Evolutionary conservation across 768 basidiomycete genomes (phyloP), one percentile per base, ranked within the genome.

Genomic region (Mycena rebaudengoi): DNA sequence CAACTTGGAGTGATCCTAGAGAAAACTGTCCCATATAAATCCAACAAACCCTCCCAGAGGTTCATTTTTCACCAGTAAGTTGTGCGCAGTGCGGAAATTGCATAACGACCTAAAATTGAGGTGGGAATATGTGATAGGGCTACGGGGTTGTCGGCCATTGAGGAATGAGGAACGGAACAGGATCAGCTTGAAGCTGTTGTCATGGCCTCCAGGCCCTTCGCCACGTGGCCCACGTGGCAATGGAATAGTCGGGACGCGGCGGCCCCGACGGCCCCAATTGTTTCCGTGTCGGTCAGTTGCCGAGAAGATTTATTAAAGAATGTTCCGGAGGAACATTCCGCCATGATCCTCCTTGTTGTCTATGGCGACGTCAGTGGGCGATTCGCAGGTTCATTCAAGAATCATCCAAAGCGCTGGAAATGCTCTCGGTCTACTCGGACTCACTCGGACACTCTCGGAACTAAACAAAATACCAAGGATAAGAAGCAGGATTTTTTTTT

Each of bases 111-210:
- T 43, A 60, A 41, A 67, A 60, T 59, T 46, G 37, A 60, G 12
- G 26, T 6, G 28, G 11, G 20, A 18, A 20, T 28, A 11, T 18
- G 55, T 52, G 54, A 62, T 53, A 53, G 45, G 29, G 50, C 11
- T 20, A 50, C 73, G 73, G 72, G 68, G 71, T 72, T 68, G 67
- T 75, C 74, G 71, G 74, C 62, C 50, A 37, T 43, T 35, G 2
- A 46, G 50, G 63, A 53, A 49, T 58, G 56, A 61, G 61, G 69
- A 68, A 74, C 78, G 77, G 79, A 80, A 79, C 74, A 76, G 41
- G 73, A n/a, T 73, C 79, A 80, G 76, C 75, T 76, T 76, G 61
- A 65, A 62, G 69, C 74, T 77, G 77, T 78, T 76, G 76, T 73
- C 67, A 77, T 71, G 74, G 70, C 60, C 60, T 64, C 52, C 53